Percentiles rank a stretch among this genome's conserved stretches.
Conservation (phyloP, 192 early-diverging fungal species). For the Backusella morwellensis region DNA sequence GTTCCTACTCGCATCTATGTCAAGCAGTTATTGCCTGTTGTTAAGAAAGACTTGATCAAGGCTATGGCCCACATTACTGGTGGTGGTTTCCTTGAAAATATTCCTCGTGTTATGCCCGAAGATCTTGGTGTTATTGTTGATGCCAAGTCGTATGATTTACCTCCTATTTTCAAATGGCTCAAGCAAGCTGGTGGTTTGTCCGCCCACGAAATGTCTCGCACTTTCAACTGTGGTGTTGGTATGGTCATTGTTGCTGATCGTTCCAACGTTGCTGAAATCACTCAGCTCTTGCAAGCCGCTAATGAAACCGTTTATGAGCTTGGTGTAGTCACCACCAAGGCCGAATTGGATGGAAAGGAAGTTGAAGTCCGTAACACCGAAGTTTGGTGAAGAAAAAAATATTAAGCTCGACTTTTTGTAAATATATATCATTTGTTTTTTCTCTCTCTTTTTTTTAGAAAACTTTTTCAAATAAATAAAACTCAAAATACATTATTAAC, state of each 20-base stretch:
- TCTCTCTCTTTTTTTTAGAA: neutral
- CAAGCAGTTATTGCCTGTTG: constrained; percentile 81
- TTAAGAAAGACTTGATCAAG: constrained; percentile 81
- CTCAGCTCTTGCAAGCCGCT: constrained; percentile 50
- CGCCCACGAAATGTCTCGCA: constrained; percentile 86
- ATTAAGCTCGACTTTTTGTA: neutral
- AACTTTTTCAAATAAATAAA: constrained; percentile 7
- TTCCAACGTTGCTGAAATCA: constrained; percentile 61
- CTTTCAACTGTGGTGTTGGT: constrained; percentile 99
- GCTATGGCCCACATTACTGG: constrained; percentile 98
- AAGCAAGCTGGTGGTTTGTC: constrained; percentile 79
- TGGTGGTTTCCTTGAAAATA: constrained; percentile 97
- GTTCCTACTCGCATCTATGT: constrained; percentile 97
- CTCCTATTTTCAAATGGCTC: constrained; percentile 95
- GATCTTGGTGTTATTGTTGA: constrained; percentile 82
- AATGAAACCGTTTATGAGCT: constrained; percentile 73
- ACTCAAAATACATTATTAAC: neutral
- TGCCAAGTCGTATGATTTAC: constrained; percentile 76
- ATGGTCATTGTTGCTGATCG: constrained; percentile 88
- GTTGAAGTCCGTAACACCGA: constrained; percentile 44
- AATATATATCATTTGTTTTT: constrained; percentile 2
- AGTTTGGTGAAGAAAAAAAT: constrained; percentile 30
- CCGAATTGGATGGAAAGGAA: constrained; percentile 48
- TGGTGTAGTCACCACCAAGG: constrained; percentile 57
- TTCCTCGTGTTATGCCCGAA: constrained; percentile 92